Conservation (phyloP, 805 yeast genomes). For the Schizosaccharomyces cryophilus region DNA sequence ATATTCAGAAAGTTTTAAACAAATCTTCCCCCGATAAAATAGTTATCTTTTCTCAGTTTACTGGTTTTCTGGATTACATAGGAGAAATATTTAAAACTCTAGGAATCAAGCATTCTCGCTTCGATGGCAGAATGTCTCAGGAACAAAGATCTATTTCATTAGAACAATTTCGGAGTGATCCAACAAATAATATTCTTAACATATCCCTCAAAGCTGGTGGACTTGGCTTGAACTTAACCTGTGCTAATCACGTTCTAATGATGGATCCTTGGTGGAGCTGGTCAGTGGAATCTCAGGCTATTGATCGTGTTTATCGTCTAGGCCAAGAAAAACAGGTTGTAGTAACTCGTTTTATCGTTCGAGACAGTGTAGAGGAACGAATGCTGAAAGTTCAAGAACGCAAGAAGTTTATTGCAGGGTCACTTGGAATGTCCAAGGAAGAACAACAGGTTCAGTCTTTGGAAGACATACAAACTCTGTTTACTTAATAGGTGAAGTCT, state of each 20-base stretch:
- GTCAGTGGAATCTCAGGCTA: slow-evolving; percentile 18
- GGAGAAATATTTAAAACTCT: slow-evolving; percentile 30
- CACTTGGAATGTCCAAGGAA: slow-evolving; percentile 14
- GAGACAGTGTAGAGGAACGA: slow-evolving; percentile 61
- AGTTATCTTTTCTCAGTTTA: slow-evolving; percentile 78
- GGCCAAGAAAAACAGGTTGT: slow-evolving; percentile 53
- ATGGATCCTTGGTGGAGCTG: slow-evolving; percentile 98
- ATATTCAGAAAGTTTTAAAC: slow-evolving; percentile 28
- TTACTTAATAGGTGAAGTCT: slow-evolving; percentile 7
- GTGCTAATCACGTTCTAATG: slow-evolving; percentile 63
- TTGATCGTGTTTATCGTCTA: slow-evolving; percentile 58
- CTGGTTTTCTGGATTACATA: slow-evolving; percentile 54
- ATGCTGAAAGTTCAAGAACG: slow-evolving; percentile 74
- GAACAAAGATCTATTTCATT: slow-evolving; percentile 39
- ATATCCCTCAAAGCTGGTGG: slow-evolving; percentile 82
- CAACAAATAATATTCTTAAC: slow-evolving; percentile 27
- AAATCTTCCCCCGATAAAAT: slow-evolving; percentile 43
- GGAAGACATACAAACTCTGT: slow-evolving; percentile 14
- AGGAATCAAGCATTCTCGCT: slow-evolving; percentile 35
- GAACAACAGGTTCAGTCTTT: slow-evolving; percentile 13
- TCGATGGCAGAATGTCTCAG: slow-evolving; percentile 59
- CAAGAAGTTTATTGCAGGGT: slow-evolving; percentile 21
- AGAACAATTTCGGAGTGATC: slow-evolving; percentile 24
- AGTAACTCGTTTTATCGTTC: slow-evolving; percentile 58
- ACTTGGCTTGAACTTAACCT: slow-evolving; percentile 68